phyloP scores from a whole-genome alignment of 1,284 basidiomycete genomes.

The Pseudozyma tsukubaensis region DNA sequence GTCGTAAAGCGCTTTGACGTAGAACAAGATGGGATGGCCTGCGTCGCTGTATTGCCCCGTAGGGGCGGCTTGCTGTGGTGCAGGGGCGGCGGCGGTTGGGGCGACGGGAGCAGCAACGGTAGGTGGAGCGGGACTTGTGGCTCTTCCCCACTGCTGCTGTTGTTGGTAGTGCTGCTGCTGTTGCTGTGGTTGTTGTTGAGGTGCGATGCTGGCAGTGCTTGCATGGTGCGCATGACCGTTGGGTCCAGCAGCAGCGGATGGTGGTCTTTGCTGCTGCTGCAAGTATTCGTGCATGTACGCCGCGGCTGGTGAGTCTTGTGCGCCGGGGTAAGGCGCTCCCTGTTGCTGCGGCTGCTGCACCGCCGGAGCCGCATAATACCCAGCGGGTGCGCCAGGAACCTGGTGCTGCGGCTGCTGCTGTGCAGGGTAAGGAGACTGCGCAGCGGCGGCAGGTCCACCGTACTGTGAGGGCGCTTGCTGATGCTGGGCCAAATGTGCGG shows the following conservation, averaged over 20 bases:
- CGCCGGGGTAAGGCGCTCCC: conserved; percentile 20
- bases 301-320: conserved; percentile 53
- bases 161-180: conserved; percentile 25
- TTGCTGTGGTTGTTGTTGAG: conserved; percentile 11
- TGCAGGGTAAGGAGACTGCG: conserved; percentile 20
- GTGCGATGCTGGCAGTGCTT: conserved; percentile 28
- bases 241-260: conserved; percentile 32
- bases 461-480: conserved; percentile 24
- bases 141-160: conserved; percentile 37
- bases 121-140: conserved; percentile 36
- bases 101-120: conserved; percentile 44
- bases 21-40: conserved; percentile 83
- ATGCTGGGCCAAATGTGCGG: conserved; percentile 42
- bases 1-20: conserved; percentile 84
- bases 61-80: conserved; percentile 69
- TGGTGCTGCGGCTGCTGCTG: conserved; percentile 31
- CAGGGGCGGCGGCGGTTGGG: conserved; percentile 40
- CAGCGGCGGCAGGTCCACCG: conserved; percentile 18
- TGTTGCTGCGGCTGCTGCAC: conserved; percentile 51
- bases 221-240: conserved; percentile 35
- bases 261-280: conserved; percentile 52
- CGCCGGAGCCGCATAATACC: conserved; percentile 54
- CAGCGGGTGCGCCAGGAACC: conserved; percentile 51
- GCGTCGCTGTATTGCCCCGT: conserved; percentile 81
- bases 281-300: conserved; percentile 68